These are phyloP conservation scores for Diaporthe batatas DNA, from an alignment of 2,329 filamentous ascomycete genomes.

Conservation along the genomic window DNA sequence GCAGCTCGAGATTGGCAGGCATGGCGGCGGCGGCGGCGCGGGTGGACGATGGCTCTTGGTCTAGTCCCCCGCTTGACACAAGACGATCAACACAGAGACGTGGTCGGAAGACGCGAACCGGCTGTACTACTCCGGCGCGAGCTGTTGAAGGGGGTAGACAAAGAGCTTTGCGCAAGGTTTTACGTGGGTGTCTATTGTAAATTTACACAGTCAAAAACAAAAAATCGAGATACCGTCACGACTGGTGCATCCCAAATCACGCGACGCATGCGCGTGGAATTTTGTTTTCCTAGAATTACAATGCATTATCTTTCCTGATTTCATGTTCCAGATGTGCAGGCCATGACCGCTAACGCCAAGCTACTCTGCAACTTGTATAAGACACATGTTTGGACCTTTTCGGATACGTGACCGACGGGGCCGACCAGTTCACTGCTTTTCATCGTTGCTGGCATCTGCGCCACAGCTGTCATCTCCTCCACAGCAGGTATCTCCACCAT, in stretches of 20 bases:
- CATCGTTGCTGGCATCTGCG: not conserved
- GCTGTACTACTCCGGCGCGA: slow-evolving; percentile 1
- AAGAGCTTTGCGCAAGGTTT: slow-evolving; percentile 4
- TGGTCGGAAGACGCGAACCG: not conserved
- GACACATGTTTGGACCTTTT: slow-evolving; percentile 5
- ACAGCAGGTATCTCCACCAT: not conserved
- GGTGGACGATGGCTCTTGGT: not conserved
- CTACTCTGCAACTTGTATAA: slow-evolving; percentile 8
- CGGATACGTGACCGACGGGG: slow-evolving; percentile 15
- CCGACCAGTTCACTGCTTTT: not conserved
- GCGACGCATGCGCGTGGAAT: not conserved
- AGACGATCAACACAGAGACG: not conserved
- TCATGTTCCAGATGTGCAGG: not conserved
- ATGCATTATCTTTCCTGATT: not conserved
- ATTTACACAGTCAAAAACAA: not conserved
- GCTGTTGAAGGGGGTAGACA: no score
- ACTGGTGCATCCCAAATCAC: not conserved
- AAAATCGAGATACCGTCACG: slow-evolving; percentile 9
- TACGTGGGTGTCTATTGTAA: not conserved
- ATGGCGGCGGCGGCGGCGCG: no score
- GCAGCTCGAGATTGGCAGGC: not conserved
- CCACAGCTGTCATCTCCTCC: not conserved
- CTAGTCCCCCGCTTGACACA: not conserved
- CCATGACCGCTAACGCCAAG: slow-evolving; percentile 11
- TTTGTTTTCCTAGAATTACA: not conserved